phyloP scores from a whole-genome alignment of 2,329 filamentous ascomycete species.

The Fusarium beomiforme region DNA sequence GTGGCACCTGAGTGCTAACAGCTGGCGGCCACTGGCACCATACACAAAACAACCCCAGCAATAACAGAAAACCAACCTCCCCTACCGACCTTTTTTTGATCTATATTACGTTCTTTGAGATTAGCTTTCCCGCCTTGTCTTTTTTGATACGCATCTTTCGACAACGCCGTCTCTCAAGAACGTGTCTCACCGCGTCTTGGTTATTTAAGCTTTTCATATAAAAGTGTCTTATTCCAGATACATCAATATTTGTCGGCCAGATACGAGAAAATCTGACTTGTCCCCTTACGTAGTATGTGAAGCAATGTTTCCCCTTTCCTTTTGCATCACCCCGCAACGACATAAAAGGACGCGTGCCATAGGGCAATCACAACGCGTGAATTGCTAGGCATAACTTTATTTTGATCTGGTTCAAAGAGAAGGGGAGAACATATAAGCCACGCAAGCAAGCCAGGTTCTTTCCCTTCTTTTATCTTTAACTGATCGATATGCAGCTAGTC shows the following conservation, averaged over 20 bases:
- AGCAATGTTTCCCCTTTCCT: conserved; percentile 26
- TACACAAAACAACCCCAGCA: conserved; percentile 6
- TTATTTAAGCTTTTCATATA: conserved; percentile 21
- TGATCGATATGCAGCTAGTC: conserved; percentile 23
- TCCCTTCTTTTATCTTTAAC: not conserved
- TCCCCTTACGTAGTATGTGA: conserved; percentile 25
- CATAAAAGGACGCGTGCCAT: conserved; percentile 33
- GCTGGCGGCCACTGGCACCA: conserved; percentile 4
- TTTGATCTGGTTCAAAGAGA: not conserved
- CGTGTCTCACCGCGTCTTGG: conserved; percentile 23
- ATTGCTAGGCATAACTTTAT: conserved; percentile 21
- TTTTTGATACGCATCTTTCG: conserved; percentile 9
- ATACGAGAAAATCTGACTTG: conserved; percentile 29
- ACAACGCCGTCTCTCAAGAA: conserved; percentile 15
- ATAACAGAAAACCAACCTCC: conserved; percentile 26
- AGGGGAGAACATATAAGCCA: conserved; percentile 1
- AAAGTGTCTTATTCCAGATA: conserved; percentile 16
- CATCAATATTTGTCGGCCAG: conserved; percentile 1
- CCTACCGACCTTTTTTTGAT: conserved; percentile 24
- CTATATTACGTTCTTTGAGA: conserved; percentile 10
- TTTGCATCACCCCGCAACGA: conserved; percentile 37
- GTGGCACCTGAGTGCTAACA: conserved; percentile 21
- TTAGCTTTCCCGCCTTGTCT: conserved; percentile 28
- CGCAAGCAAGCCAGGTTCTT: not conserved
- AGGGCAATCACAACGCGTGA: conserved; percentile 27